Base-by-base conservation (phyloP, 768 basidiomycete genomes). In the Agaricus bisporus region DNA sequence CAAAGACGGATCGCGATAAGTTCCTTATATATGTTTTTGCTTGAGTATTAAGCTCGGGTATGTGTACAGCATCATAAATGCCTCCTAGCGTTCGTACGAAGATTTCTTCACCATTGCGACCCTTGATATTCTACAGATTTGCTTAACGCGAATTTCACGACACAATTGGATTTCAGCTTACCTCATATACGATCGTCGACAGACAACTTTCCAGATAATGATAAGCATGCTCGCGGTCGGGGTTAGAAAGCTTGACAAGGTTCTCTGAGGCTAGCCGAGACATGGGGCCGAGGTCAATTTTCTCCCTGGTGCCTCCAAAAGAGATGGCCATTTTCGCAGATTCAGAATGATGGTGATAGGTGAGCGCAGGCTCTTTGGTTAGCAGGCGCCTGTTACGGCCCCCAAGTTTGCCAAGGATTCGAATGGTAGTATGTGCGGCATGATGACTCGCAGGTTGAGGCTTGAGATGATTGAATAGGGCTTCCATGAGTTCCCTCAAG, bases 401-500 rank as follows among this genome's bases (percentile, higher is more conserved):
- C 6, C 97, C 97, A 4, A 99, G 73, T 69, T 98, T 99, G 41
- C 97, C 97, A 3, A 99, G 74, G 53, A 99, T 98, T 22, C 97
- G 87, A 61, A 97, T 90, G 1, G 95, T 95, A 12, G 91, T 92
- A 66, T 98, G 92, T 0, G 97, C 86, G 50, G 93, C 91, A 56
- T 86, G 83, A 63, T 95, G 92, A 60, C 84, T 89, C 8, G 84
- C 83, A 5, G 97, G 97, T 9, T 92, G 70, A 0, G 97, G 97
- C 63, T 88, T 91, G 45, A 99, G 73, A 62, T 95, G 88, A 59
- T 82, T 86, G 68, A 95, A 92, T 20, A 99, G 77, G 0, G 94
- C 95, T 57, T 89, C 88, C 91, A 94, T 98, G 53, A 99, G 73
- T 58, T 98, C 93, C 44, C 93, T 79, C 41, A 97, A 77, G 41